Percentiles rank a stretch among this genome's conserved stretches.
Conservation (phyloP, 495 filamentous ascomycete species). For the Xylaria grammica region DNA sequence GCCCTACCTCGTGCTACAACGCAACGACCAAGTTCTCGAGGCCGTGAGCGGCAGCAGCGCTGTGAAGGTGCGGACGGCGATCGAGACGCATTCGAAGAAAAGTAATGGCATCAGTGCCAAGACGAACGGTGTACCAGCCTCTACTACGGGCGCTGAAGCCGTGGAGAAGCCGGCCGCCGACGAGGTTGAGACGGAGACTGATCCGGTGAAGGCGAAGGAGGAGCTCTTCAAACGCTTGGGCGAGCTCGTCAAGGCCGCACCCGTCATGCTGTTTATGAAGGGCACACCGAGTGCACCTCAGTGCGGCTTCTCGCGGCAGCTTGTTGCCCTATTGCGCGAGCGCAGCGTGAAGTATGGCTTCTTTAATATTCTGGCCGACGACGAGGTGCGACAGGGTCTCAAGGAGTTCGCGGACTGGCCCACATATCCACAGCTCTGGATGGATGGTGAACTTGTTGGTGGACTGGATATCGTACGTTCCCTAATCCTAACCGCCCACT, state of each 20-base stretch:
- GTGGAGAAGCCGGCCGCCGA: constrained; percentile 32
- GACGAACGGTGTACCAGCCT: constrained; percentile 42
- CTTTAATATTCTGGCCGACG: constrained; percentile 98
- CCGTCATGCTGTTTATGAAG: constrained; percentile 97
- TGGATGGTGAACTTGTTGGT: constrained; percentile 82
- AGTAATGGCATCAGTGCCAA: constrained; percentile 26
- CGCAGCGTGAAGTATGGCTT: constrained; percentile 93
- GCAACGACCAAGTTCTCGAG: constrained; percentile 72
- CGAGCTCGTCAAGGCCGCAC: constrained; percentile 88
- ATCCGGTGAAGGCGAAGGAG: constrained; percentile 70
- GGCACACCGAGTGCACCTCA: constrained; percentile 89
- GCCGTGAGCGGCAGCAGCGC: constrained; percentile 88
- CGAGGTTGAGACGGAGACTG: constrained; percentile 31
- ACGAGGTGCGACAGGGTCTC: constrained; percentile 93
- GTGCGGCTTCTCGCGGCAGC: constrained; percentile 91
- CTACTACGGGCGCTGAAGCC: constrained; percentile 31
- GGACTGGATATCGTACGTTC: constrained; percentile 94
- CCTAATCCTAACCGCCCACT: neutral
- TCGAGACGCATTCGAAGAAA: constrained; percentile 70
- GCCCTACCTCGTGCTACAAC: constrained; percentile 84
- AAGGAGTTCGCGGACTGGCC: constrained; percentile 98
- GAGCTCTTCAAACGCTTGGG: constrained; percentile 76
- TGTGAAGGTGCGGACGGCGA: constrained; percentile 75
- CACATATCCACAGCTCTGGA: constrained; percentile 91
- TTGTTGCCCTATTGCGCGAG: constrained; percentile 85